phyloP scores from a whole-genome alignment of 495 filamentous ascomycete species.

The Pseudevernia furfuracea region DNA sequence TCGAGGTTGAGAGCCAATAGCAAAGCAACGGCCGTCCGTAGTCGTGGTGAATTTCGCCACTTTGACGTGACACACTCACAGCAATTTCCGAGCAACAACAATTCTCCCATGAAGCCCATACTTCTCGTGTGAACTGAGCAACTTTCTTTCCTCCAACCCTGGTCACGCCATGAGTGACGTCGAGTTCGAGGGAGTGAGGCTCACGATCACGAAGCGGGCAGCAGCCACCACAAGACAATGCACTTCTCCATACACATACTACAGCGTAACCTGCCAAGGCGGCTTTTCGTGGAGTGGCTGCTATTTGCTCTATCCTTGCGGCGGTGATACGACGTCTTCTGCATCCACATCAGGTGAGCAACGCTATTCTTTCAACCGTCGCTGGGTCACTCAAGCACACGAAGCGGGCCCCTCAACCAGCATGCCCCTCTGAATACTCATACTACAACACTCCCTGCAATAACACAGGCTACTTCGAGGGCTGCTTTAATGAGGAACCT shows the following conservation, averaged over 20 bases:
- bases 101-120: background rate
- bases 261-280: background rate
- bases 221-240: background rate
- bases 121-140: background rate
- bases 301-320: background rate
- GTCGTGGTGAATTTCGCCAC: background rate
- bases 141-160: background rate
- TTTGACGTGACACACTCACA: conserved; percentile 4
- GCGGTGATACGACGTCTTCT: background rate
- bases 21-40: background rate
- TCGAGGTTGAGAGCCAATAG: background rate
- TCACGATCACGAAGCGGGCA: background rate
- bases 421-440: background rate
- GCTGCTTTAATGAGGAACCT: background rate
- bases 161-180: background rate
- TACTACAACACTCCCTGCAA: background rate
- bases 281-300: background rate
- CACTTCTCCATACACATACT: background rate
- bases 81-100: background rate
- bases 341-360: too few species aligned
- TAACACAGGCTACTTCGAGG: background rate
- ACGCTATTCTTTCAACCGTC: too few species aligned
- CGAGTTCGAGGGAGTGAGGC: background rate
- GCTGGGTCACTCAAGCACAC: background rate
- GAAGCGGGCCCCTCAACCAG: background rate